phyloP scores from a whole-genome alignment of 108 stramenopile genomes.

The Skeletonema menzelii region DNA sequence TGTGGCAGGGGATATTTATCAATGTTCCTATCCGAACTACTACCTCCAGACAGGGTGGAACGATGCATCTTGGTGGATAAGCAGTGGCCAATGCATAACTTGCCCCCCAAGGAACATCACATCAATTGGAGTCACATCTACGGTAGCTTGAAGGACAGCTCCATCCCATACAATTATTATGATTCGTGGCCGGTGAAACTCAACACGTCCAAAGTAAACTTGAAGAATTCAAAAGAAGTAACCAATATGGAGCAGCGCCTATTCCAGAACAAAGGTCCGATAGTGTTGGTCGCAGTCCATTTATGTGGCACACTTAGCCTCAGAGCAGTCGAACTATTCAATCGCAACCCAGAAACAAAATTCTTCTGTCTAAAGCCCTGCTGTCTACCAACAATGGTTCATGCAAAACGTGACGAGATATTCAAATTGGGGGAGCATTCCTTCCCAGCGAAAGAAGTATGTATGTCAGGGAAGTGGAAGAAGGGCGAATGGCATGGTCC shows the following conservation, averaged over 20 bases:
- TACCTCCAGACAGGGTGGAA: constrained; percentile 49
- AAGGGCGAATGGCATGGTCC: constrained; percentile 60
- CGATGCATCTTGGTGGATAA: constrained; percentile 60
- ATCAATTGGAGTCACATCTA: constrained; percentile 48
- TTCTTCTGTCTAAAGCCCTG: constrained; percentile 69
- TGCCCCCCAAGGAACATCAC: constrained; percentile 43
- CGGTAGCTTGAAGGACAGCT: constrained; percentile 15
- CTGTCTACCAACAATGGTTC: constrained; percentile 64
- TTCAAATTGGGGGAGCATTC: constrained; percentile 50
- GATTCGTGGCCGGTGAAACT: constrained; percentile 66
- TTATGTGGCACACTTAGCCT: constrained; percentile 66
- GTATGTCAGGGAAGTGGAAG: constrained; percentile 53
- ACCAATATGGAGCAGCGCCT: constrained; percentile 26
- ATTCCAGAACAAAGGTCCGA: constrained; percentile 34
- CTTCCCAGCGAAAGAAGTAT: constrained; percentile 59
- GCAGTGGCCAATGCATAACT: constrained; percentile 59
- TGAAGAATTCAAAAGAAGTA: constrained; percentile 42
- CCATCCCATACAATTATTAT: constrained; percentile 42
- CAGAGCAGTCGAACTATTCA: constrained; percentile 64
- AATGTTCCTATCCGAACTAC: constrained; percentile 60
- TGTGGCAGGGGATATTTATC: constrained; percentile 61
- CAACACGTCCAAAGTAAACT: constrained; percentile 57
- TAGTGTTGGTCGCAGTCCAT: constrained; percentile 62
- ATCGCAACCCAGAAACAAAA: constrained; percentile 36
- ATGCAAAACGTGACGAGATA: constrained; percentile 56